phyloP scores from a whole-genome alignment of 1,284 basidiomycete species.

The Sphaerobolus stellatus region DNA sequence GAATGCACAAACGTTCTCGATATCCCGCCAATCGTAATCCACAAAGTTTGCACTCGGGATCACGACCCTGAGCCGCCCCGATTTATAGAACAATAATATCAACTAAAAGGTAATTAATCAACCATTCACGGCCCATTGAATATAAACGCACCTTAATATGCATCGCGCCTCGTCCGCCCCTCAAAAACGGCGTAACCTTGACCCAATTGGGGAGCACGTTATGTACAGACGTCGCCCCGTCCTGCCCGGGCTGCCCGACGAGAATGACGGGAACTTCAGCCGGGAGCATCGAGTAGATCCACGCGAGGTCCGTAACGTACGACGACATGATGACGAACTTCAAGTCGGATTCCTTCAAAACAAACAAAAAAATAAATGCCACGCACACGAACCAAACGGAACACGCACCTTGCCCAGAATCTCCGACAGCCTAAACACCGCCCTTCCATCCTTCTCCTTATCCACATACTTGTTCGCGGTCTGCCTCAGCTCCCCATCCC shows the following conservation, averaged over 20 bases:
- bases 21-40: slow-evolving; percentile 72
- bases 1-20: slow-evolving; percentile 64
- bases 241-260: slow-evolving; percentile 56
- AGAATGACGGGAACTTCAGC: slow-evolving; percentile 66
- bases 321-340: slow-evolving; percentile 73
- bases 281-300: slow-evolving; percentile 70
- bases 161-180: slow-evolving; percentile 66
- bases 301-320: slow-evolving; percentile 58
- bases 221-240: slow-evolving; percentile 55
- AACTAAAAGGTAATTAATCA: slow-evolving; percentile 43
- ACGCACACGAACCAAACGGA: slow-evolving; percentile 3
- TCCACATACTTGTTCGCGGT: slow-evolving; percentile 65
- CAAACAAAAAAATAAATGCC: neutral
- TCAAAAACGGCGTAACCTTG: slow-evolving; percentile 61
- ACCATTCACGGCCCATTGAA: slow-evolving; percentile 8
- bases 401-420: slow-evolving; percentile 59
- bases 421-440: slow-evolving; percentile 63
- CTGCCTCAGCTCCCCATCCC: slow-evolving; percentile 71
- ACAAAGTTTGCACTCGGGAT: slow-evolving; percentile 76
- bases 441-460: slow-evolving; percentile 52
- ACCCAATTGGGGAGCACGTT: slow-evolving; percentile 72
- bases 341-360: slow-evolving; percentile 57
- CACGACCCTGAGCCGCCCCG: slow-evolving; percentile 66
- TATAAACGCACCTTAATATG: slow-evolving; percentile 70
- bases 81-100: slow-evolving; percentile 74